Conservation (phyloP, 2,329 filamentous ascomycete genomes). For the Didymellaceae sp. region DNA sequence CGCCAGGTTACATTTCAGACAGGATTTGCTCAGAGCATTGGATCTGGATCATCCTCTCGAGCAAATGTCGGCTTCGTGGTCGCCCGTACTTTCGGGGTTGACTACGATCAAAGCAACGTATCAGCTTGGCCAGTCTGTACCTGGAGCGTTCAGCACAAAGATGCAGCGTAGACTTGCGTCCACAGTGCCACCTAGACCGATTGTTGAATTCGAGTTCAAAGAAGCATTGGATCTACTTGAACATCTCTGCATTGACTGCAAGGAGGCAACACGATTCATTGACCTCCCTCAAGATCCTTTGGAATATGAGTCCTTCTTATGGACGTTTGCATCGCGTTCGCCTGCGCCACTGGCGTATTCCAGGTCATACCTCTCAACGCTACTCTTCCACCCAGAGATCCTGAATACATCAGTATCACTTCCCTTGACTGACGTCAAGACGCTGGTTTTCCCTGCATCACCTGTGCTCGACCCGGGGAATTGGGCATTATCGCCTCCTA, state of each 20-base stretch:
- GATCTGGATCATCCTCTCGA: conserved; percentile 46
- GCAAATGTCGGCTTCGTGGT: conserved; percentile 44
- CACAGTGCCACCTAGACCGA: conserved; percentile 89
- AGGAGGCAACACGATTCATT: conserved; percentile 57
- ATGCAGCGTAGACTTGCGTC: conserved; percentile 91
- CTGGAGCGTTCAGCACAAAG: conserved; percentile 86
- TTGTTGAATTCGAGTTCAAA: conserved; percentile 76
- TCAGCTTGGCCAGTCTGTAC: conserved; percentile 67
- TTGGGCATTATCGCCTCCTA: conserved; percentile 71
- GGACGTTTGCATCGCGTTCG: conserved; percentile 76
- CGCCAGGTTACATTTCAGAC: conserved; percentile 70
- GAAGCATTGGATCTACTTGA: conserved; percentile 74
- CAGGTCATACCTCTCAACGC: conserved; percentile 76
- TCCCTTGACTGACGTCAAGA: conserved; percentile 80
- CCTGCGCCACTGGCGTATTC: conserved; percentile 86
- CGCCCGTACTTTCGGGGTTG: conserved; percentile 52
- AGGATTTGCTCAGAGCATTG: conserved; percentile 64
- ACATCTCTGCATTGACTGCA: conserved; percentile 74
- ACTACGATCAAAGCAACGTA: conserved; percentile 66
- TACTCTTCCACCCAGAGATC: conserved; percentile 73
- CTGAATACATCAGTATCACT: conserved; percentile 73
- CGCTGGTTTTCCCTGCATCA: conserved; percentile 75
- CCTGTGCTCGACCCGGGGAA: conserved; percentile 74
- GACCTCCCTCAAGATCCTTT: conserved; percentile 38
- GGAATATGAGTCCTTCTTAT: conserved; percentile 68